A percentile compares a stretch with the other conserved stretches of the same genome.
These are phyloP conservation scores for Pseudocercospora ulei DNA, from an alignment of 2,329 filamentous ascomycete species.

Conservation along the genomic window DNA sequence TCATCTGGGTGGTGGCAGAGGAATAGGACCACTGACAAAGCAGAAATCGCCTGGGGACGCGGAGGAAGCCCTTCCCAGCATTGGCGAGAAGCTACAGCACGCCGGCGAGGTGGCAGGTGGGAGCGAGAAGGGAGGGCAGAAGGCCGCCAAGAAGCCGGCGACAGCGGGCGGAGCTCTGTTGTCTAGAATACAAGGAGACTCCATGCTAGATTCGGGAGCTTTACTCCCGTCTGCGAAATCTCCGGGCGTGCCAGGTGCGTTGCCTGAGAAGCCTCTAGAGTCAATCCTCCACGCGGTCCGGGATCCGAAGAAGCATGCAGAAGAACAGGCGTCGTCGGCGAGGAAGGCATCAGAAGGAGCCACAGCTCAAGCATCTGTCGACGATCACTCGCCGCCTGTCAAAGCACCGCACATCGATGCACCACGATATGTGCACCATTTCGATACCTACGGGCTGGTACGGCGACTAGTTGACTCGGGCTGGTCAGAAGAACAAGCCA, in stretches of 20 bases:
- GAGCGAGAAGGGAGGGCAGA: slow-evolving; percentile 15
- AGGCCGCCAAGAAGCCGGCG: slow-evolving; percentile 12
- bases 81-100: slow-evolving; percentile 28
- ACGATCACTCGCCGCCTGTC: slow-evolving; percentile 46
- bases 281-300: slow-evolving; percentile 29
- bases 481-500: slow-evolving; percentile 64
- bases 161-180: slow-evolving; percentile 19
- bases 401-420: slow-evolving; percentile 52
- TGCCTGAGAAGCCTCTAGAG: slow-evolving; percentile 25
- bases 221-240: slow-evolving; percentile 8
- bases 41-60: slow-evolving; percentile 9
- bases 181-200: slow-evolving; percentile 16
- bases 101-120: slow-evolving; percentile 27
- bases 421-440: slow-evolving; percentile 83
- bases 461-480: slow-evolving; percentile 62
- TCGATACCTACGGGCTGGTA: slow-evolving; percentile 86
- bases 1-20: slow-evolving; percentile 31
- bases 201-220: slow-evolving; percentile 23
- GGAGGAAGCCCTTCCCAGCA: slow-evolving; percentile 27
- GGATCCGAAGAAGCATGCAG: slow-evolving; percentile 22
- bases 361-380: slow-evolving; percentile 26
- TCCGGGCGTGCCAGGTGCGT: slow-evolving; percentile 13
- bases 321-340: slow-evolving; percentile 17
- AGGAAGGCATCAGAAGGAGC: slow-evolving; percentile 24
- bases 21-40: slow-evolving; percentile 19